phyloP scores from a whole-genome alignment of 2,329 filamentous ascomycete genomes.

The Eutypella sp. region DNA sequence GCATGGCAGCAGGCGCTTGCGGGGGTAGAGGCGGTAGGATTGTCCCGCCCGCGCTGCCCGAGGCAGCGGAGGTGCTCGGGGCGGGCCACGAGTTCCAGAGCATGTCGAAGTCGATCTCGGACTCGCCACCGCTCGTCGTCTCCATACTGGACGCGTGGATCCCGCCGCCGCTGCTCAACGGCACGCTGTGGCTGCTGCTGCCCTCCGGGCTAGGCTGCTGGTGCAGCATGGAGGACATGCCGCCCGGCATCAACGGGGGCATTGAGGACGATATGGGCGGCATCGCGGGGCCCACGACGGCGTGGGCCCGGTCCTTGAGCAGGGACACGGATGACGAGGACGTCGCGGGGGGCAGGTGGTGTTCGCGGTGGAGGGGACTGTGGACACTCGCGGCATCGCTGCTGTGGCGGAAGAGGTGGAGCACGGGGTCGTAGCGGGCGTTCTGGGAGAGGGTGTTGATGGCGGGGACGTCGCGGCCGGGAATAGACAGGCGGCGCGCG shows the following conservation, averaged over 20 bases:
- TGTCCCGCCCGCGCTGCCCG: background rate
- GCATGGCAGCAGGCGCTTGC: constrained; percentile 7
- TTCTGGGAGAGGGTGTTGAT: constrained; percentile 23
- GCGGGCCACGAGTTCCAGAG: constrained; percentile 26
- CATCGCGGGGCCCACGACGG: constrained; percentile 7
- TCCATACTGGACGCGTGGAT: constrained; percentile 18
- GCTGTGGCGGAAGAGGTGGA: constrained; percentile 28
- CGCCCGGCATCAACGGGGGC: constrained; percentile 16
- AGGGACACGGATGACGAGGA: too few relatives aligned
- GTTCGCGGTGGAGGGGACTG: constrained; percentile 7
- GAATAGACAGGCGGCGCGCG: constrained; percentile 18
- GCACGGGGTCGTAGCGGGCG: constrained; percentile 21
- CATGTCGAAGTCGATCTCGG: constrained; percentile 33
- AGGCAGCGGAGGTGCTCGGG: background rate
- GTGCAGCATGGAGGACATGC: constrained; percentile 20
- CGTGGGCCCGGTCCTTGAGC: constrained; percentile 13
- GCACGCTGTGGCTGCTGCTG: constrained; percentile 12
- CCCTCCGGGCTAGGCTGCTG: constrained; percentile 28
- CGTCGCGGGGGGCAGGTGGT: constrained; percentile 8
- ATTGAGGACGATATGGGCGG: constrained; percentile 10
- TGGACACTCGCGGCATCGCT: too few relatives aligned
- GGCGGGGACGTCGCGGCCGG: constrained; percentile 20
- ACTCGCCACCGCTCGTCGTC: constrained; percentile 21
- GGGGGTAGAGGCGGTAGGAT: constrained; percentile 6
- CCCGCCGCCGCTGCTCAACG: constrained; percentile 16